Base-by-base conservation (phyloP, 2,329 filamentous ascomycete species). In the Cytospora piceae region DNA sequence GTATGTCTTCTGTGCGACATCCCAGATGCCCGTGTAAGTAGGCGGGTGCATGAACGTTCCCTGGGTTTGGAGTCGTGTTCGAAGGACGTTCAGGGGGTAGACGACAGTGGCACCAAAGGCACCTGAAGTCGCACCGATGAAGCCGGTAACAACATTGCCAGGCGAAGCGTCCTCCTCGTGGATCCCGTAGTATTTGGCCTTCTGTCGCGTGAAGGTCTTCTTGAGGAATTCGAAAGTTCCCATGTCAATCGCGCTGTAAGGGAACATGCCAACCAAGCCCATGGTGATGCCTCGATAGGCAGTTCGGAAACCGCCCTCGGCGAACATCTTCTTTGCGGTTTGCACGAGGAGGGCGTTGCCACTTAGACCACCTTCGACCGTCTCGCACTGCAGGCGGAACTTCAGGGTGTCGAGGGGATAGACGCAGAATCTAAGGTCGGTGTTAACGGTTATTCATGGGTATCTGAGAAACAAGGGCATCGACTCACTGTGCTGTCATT, bases 161-260 rank as follows among this genome's bases (percentile, higher is more conserved):
- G 92, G 90, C 42, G 87, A 83, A 51, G 92, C 89, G 71, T 97
- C 93, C 70, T 96, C 92, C 76, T 97, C 92, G 72, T 93, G 89
- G 70, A 91, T 88, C 53, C 89, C 87, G 12, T 86, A 78, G 39
- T 83, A 79, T 65, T 86, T 87, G 15, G 93, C 91, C 73, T 93
- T 91, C 69, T 89, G 89, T 4, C 79, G 79, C 39, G 90, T 85
- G 69, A 96, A 87, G 9, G 83, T 83, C 57, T 86, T 87, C 79
- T 99, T 99, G 68, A 97, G 85, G 67, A 95, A 88, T 78, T 99
- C 95, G 74, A 98, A 99, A 0, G 93, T 97, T 70, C 92, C 93
- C 73, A 99, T 90, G 75, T 99, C 95, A 74, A 99, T 96, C 58
- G 95, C 95, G 52, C 93, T 94, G 77, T 98, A 99, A 0, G 95